Conservation (phyloP, 768 basidiomycete species). For the Suillus subaureus region DNA sequence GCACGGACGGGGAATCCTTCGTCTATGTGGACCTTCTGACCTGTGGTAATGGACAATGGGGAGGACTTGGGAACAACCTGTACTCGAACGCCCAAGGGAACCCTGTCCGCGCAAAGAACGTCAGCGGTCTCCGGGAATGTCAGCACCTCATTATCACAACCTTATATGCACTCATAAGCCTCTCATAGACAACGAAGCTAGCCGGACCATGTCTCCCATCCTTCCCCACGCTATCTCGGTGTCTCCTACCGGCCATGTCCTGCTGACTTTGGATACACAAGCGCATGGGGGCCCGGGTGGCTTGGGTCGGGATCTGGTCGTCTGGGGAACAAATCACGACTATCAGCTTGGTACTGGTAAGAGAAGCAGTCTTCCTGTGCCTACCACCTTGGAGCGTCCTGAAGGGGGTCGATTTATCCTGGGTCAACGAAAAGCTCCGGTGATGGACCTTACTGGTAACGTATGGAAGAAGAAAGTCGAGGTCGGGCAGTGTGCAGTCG, state of each 20-base stretch:
- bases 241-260: slow-evolving; percentile 75
- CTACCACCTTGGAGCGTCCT: slow-evolving; percentile 50
- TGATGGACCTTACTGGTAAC: slow-evolving; percentile 61
- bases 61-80: slow-evolving; percentile 68
- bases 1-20: slow-evolving; percentile 36
- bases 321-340: slow-evolving; percentile 75
- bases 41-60: slow-evolving; percentile 84
- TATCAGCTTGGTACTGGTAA: slow-evolving; percentile 79
- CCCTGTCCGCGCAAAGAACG: slow-evolving; percentile 72
- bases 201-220: slow-evolving; percentile 63
- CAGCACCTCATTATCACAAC: slow-evolving; percentile 30
- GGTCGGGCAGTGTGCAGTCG: slow-evolving; percentile 66
- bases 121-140: slow-evolving; percentile 90
- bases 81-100: slow-evolving; percentile 68
- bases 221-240: slow-evolving; percentile 63
- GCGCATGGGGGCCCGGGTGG: slow-evolving; percentile 49
- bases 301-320: slow-evolving; percentile 63
- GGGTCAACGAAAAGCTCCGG: slow-evolving; percentile 48
- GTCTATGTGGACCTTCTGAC: slow-evolving; percentile 61
- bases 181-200: slow-evolving; percentile 63
- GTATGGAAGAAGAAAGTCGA: slow-evolving; percentile 59
- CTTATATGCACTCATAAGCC: slow-evolving; percentile 11
- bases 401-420: slow-evolving; percentile 66
- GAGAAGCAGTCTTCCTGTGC: slow-evolving; percentile 57
- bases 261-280: slow-evolving; percentile 70